Base-by-base conservation (phyloP, 345 rosid genomes). In the Syzygium aqueum region DNA sequence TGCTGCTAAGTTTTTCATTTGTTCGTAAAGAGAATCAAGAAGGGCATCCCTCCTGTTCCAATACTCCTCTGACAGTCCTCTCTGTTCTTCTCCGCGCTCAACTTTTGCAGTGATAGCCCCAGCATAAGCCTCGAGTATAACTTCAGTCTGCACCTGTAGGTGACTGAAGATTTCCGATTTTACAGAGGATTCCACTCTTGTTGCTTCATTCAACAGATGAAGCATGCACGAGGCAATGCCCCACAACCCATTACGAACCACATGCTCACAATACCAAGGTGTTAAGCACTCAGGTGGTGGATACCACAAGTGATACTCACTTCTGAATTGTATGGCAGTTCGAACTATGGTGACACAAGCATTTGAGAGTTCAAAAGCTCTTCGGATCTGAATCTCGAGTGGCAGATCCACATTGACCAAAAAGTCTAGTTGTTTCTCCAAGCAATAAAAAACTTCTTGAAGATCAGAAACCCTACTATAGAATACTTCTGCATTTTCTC, bases 401-500 rank as follows among this genome's bases (percentile, higher is more conserved):
- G 93, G 91, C 88, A 93, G 93, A 85, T 94, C 96, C 82, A 88
- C 90, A 86, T 95, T 92, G 90, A 95, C 77, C 88, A 97, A 80
- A 92, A 92, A 94, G 73, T 95, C 92, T 57, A 97, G 89, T 87
- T 96, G 98, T 87, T 86, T 93, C 86, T 93, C 95, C 86, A 95
- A 88, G 91, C 98, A 95, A 91, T 93, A 89, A 92, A 97, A 96
- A 50, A 95, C 89, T 89, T 95, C 95, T 89, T 96, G 96, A 89
- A 96, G 95, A 89, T 95, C 95, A 88, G 99, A 97, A 88, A 97
- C 98, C 93, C 95, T 96, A 89, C 98, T 97, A 88, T 94, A 97
- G 91, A 97, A 97, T 21, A 96, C 98, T 93, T 97, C 98, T 85
- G 95, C 95, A 93, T 95, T 95, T 87, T 97, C 99, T 89, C 99